phyloP scores from a whole-genome alignment of 1,284 basidiomycete species.

The Ustilago lituana region DNA sequence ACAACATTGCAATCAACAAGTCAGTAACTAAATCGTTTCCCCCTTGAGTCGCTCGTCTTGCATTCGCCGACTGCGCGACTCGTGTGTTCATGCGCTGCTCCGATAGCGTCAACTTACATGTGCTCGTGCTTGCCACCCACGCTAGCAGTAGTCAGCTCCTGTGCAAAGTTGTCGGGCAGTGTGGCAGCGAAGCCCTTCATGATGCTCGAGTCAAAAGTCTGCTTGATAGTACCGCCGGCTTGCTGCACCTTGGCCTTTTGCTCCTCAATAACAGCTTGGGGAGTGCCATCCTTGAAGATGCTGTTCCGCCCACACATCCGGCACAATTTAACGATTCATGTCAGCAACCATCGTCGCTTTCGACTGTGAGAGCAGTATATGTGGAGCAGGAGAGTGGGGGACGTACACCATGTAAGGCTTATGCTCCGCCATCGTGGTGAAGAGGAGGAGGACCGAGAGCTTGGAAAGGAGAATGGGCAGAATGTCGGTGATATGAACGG shows the following conservation, averaged over 20 bases:
- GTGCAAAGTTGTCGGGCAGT: constrained; percentile 43
- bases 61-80: too few relatives aligned
- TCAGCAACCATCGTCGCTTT: too few relatives aligned
- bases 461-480: constrained; percentile 15
- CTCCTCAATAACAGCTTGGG: constrained; percentile 48
- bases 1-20: too few relatives aligned
- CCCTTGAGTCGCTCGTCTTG: too few relatives aligned
- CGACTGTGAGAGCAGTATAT: too few relatives aligned
- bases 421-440: constrained; percentile 42
- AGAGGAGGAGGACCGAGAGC: constrained; percentile 13
- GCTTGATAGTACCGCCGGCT: constrained; percentile 56
- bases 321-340: too few relatives aligned
- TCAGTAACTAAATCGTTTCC: too few relatives aligned
- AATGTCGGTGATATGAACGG: constrained; percentile 3
- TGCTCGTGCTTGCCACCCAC: constrained; percentile 52
- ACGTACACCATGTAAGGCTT: constrained; percentile 60
- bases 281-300: constrained; percentile 56
- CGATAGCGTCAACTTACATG: too few relatives aligned
- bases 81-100: too few relatives aligned
- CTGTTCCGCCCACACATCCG: constrained; percentile 10
- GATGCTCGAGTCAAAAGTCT: constrained; percentile 57
- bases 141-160: constrained; percentile 39
- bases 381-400: not conserved
- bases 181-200: constrained; percentile 60
- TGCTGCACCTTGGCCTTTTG: constrained; percentile 47